These are phyloP conservation scores for Hansenula sp. DNA, from an alignment of 1,139 yeast genomes.

Conservation along the genomic window DNA sequence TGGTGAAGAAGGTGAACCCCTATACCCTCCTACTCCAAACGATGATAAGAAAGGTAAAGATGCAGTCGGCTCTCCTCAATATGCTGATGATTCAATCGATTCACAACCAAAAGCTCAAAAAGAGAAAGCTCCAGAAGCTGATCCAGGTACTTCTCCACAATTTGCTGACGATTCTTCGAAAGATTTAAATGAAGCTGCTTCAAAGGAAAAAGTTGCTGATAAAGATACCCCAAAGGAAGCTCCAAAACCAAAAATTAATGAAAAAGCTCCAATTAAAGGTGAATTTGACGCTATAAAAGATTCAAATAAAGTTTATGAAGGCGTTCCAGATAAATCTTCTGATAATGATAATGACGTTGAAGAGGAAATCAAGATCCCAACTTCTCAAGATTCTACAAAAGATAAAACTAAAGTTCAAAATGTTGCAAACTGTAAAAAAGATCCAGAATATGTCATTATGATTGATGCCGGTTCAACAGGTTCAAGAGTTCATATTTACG, in stretches of 20 bases:
- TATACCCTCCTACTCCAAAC: conserved; percentile 1
- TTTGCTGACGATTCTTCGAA: conserved; percentile 19
- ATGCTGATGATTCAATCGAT: conserved; percentile 15
- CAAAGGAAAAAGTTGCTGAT: conserved; percentile 22
- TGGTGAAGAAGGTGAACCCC: conserved; percentile 1
- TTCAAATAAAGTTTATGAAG: conserved; percentile 21
- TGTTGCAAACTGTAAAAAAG: conserved; percentile 27
- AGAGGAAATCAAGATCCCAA: conserved; percentile 1
- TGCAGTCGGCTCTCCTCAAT: conserved; percentile 19
- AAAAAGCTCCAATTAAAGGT: conserved; percentile 10
- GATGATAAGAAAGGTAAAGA: not conserved
- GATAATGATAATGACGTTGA: conserved; percentile 4
- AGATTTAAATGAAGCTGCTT: conserved; percentile 10
- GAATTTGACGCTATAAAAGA: conserved; percentile 24
- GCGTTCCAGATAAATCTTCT: conserved; percentile 22
- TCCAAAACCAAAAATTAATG: conserved; percentile 17
- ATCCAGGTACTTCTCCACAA: conserved; percentile 16
- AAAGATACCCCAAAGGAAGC: conserved; percentile 22
- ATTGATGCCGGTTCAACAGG: conserved; percentile 98
- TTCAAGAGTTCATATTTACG: conserved; percentile 90
- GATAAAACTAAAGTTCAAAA: conserved; percentile 2
- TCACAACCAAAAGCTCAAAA: not conserved
- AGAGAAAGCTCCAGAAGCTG: conserved; percentile 3
- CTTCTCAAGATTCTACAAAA: not conserved
- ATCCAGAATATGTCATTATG: conserved; percentile 71